Evolutionary conservation across 768 basidiomycete species (phyloP).

Genomic region (Suillus spraguei): DNA sequence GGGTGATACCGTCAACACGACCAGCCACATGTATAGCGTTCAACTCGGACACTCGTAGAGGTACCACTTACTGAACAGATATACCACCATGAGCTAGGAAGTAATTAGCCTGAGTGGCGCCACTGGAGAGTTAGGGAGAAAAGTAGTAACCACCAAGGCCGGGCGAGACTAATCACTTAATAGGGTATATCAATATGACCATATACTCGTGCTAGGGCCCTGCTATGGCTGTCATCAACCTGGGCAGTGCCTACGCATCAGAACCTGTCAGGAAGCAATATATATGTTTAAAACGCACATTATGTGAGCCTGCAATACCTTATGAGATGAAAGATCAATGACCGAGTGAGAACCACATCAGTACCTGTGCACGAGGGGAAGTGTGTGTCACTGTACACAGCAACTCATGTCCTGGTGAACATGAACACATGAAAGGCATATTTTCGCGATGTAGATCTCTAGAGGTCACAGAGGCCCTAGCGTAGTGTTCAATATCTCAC

Average conservation of each 20-base stretch:
- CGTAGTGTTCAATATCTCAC: not conserved
- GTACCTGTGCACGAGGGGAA: not conserved
- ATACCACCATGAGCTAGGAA: constrained; percentile 60
- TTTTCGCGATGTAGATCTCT: not conserved
- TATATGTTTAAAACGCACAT: not conserved
- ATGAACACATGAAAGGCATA: not conserved
- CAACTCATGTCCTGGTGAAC: not conserved
- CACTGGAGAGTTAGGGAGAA: constrained; percentile 54
- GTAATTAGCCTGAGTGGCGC: constrained; percentile 59
- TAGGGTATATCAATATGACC: too few species aligned
- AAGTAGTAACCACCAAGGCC: constrained; percentile 62
- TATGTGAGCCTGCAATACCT: too few species aligned
- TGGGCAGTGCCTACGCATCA: not conserved
- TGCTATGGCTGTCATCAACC: too few species aligned
- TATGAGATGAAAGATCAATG: not conserved
- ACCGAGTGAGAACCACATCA: not conserved
- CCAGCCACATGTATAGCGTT: constrained; percentile 46
- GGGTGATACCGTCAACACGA: constrained; percentile 55
- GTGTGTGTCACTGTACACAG: not conserved
- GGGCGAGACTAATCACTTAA: constrained; percentile 49
- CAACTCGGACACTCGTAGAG: constrained; percentile 1
- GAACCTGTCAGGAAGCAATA: not conserved
- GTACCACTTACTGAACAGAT: constrained; percentile 6
- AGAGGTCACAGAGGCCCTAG: not conserved
- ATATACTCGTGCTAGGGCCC: too few species aligned